Base-by-base conservation (phyloP, 208 protist genomes). In the Leishmania tropica region DNA sequence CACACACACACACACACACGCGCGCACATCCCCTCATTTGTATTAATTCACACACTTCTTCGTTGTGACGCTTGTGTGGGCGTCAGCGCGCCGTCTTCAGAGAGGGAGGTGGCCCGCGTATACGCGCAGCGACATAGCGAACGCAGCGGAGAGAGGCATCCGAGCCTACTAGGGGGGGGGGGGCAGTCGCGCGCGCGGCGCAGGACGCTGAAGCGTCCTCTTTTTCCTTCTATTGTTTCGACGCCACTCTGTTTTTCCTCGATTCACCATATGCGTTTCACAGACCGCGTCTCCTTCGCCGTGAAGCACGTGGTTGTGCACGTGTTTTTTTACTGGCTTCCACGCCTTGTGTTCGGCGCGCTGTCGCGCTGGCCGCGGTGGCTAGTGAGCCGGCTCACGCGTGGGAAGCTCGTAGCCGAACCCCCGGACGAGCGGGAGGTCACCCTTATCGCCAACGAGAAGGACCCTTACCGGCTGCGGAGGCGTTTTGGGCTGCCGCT, bases 311-410 rank as follows among this genome's bases (percentile, higher is more conserved):
- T 67, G 37, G 67, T 81, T 64, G 86, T 70, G 24, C 76, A 89
- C 74, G 24, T 89, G 8, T 83, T 89, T 67, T 78, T 86, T 19
- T 89, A 86, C 51, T 70, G 65, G 47, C 10, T 89, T 1, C 86
- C 86, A 19, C 86, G 83, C 15, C 80, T 89, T 21, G 15, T 87
- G 17, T 48, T 35, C 1, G 71, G 75, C 3, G 1, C 86, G 17
- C 37, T 87, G 7, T 40, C 74, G 45, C 86, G 86, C 42, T 74
- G 79, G 79, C 82, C 87, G 45, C 78, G 77, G 71, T 47, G 72
- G 53, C 1, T 85, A 42, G 47, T 81, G 28, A 24, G 83, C 24
- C 82, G 71, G 60, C 15, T 86, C 73, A 71, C 78, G 13, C 37
- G 62, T 17, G 51, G 48, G 17, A n/a, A 21, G 11, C 64, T 75